Evolutionary conservation across 2,329 filamentous ascomycete genomes (phyloP).

Genomic region (Aspergillus quadricinctus): DNA sequence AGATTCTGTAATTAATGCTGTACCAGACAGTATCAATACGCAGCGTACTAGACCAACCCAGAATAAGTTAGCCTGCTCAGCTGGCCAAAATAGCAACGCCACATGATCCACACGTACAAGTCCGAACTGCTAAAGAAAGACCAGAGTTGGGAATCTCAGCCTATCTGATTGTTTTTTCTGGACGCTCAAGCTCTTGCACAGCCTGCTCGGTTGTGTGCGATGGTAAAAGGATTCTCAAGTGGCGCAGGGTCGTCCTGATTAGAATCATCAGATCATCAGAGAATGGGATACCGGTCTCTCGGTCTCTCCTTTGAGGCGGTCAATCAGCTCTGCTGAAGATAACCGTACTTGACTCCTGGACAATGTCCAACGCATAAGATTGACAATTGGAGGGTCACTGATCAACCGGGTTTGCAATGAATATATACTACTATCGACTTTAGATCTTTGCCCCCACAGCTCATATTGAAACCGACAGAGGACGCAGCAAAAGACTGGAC

Average conservation of each 20-base stretch:
- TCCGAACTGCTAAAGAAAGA: background rate
- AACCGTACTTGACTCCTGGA: background rate
- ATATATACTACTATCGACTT: background rate
- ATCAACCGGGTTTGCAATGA: background rate
- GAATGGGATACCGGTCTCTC: background rate
- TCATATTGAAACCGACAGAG: background rate
- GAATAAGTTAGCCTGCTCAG: conserved; percentile 2
- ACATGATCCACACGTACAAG: background rate
- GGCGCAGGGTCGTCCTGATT: background rate
- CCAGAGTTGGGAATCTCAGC: background rate
- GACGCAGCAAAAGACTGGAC: background rate
- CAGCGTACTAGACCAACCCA: background rate
- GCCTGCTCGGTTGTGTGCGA: background rate
- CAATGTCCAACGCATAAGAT: background rate
- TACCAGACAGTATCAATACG: conserved; percentile 12
- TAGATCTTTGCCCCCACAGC: background rate
- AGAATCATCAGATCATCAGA: background rate
- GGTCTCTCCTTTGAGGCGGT: background rate
- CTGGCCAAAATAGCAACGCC: conserved; percentile 12
- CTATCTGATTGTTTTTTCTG: background rate
- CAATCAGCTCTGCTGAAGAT: background rate
- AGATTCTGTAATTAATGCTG: conserved; percentile 1
- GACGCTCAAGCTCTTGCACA: background rate
- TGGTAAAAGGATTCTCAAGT: background rate
- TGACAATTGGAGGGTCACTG: background rate